Percentiles rank a stretch among this genome's conserved stretches.
These are phyloP conservation scores for Acanthamoeba royreba DNA, from an alignment of 208 protist species.

Conservation along the genomic window DNA sequence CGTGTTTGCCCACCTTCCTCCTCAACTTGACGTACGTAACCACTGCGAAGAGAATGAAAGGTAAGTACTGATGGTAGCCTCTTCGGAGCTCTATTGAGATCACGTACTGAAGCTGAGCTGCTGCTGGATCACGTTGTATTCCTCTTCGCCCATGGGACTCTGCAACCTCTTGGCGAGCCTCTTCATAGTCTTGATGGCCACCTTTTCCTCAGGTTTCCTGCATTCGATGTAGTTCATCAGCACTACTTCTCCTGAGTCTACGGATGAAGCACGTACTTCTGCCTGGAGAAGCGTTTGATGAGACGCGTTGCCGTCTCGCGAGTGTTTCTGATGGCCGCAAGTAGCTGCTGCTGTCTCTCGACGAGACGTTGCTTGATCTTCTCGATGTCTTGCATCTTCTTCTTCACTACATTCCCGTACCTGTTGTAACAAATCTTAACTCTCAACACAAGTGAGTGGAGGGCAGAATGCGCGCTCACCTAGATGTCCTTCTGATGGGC, in stretches of 20 bases:
- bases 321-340: background rate
- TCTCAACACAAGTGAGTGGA: background rate
- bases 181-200: background rate
- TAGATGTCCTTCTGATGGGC: background rate
- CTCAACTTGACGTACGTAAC: background rate
- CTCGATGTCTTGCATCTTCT: slow-evolving; percentile 5
- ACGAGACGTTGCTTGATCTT: background rate
- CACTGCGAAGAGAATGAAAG: background rate
- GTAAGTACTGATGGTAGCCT: background rate
- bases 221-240: background rate
- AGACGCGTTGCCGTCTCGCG: background rate
- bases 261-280: background rate
- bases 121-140: background rate
- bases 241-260: too few relatives aligned
- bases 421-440: background rate
- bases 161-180: background rate
- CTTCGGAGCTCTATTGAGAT: background rate
- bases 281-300: background rate
- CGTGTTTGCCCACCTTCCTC: background rate
- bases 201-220: background rate
- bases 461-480: background rate
- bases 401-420: slow-evolving; percentile 26
- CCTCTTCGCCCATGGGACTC: background rate
- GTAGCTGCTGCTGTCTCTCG: background rate
- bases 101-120: background rate